Evolutionary conservation across 2,329 filamentous ascomycete species (phyloP), one percentile per base, ranked within the genome.

Genomic region (Biscogniauxia marginata): DNA sequence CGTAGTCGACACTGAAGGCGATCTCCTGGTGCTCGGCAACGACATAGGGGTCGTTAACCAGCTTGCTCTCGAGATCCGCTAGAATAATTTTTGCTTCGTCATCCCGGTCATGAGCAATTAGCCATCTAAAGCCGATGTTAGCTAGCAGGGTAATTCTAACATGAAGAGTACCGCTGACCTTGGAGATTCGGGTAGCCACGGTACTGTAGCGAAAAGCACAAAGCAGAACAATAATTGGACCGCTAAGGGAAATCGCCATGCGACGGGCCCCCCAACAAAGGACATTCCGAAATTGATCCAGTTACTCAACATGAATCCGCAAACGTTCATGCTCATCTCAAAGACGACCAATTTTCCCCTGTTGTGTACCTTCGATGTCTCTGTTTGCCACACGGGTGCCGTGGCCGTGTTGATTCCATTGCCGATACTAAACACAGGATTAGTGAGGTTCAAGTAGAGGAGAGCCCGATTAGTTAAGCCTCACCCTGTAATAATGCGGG

Each of bases 401-500:
- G 62, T 66, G 20, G 66, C 56, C 7, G 67, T 70, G 49, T 70
- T 71, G 54, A 69, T 67, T 23, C 76, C 76, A 58, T 76, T 77
- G 1, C 76, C 75, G 48, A 78, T 70, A 4, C 82, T 67, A 19
- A 43, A 11, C 7, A 21, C 49, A 19, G 19, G 8, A 39, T 64
- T 30, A 39, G 30, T 16, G n/a, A 39, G n/a, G n/a, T n/a, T n/a
- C n/a, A n/a, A n/a, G n/a, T n/a, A n/a, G n/a, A 60, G 47, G 3
- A 11, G 30, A n/a, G 9, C 6, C 30, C 6, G 9, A 20, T 21
- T 20, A 2, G 20, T 21, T 49, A 51, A 55, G 51, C 50, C 57
- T 50, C 53, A 64, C 65, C 65, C 78, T 13, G 77, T 74, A 9
- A 75, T 65, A 11, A 82, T 4, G 79, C 80, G 58, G 18, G 65